Evolutionary conservation across 371 early-diverging fungal genomes (phyloP).

Genomic region (Nematocida sp.): DNA sequence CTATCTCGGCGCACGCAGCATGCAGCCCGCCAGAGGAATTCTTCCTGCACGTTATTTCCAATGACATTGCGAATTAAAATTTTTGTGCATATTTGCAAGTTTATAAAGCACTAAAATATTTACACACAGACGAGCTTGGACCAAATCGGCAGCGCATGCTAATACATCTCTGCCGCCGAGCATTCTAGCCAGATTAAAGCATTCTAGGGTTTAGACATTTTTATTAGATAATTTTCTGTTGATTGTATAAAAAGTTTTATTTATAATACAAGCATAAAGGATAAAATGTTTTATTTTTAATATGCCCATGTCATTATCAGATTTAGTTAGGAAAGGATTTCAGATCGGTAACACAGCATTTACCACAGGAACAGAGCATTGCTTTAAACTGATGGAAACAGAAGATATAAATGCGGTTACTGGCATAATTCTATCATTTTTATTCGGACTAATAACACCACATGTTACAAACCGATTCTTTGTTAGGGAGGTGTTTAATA

Average conservation of each 20-base stretch:
- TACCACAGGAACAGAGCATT: not conserved
- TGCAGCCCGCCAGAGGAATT: conserved; percentile 29
- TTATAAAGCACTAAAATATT: not conserved
- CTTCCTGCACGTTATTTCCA: conserved; percentile 33
- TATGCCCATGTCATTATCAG: no score
- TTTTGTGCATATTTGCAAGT: conserved; percentile 16
- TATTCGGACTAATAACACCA: conserved; percentile 32
- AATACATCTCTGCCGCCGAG: no score
- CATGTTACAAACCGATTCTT: conserved; percentile 44
- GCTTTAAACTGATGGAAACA: not conserved
- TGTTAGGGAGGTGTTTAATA: conserved; percentile 48
- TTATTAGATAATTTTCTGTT: not conserved
- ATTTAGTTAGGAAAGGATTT: no score
- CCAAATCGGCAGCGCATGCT: no score
- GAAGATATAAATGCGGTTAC: conserved; percentile 13
- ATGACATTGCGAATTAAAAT: conserved; percentile 26
- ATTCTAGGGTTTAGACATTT: not conserved
- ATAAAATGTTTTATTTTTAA: not conserved
- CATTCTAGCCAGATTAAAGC: no score
- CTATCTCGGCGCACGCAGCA: conserved; percentile 53
- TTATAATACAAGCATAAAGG: conserved; percentile 4
- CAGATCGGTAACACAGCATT: no score
- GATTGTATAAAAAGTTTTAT: not conserved
- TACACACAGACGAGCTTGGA: no score
- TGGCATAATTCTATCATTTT: conserved; percentile 18